phyloP scores from a whole-genome alignment of 2,329 filamentous ascomycete species.

The Apiospora marii region DNA sequence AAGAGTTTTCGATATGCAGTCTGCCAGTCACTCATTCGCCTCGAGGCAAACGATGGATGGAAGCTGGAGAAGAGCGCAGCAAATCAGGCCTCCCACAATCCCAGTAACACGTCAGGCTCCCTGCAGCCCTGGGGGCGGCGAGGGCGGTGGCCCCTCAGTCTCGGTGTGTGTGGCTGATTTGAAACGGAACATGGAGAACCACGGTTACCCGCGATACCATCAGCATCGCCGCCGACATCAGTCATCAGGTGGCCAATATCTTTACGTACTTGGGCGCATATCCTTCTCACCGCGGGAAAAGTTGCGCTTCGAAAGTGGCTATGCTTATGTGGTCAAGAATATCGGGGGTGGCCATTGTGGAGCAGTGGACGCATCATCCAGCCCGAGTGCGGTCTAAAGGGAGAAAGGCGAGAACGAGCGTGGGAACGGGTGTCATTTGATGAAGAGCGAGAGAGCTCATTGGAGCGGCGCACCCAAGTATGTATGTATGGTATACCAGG shows the following conservation, averaged over 20 bases:
- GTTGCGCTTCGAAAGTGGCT: neutral
- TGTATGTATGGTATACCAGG: neutral
- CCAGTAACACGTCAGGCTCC: neutral
- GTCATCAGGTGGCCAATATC: slow-evolving; percentile 8
- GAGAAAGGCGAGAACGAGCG: too few species aligned
- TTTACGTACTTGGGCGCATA: neutral
- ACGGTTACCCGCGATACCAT: slow-evolving; percentile 16
- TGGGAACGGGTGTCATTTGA: neutral
- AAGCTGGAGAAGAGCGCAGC: neutral
- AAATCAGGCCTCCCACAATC: slow-evolving; percentile 6
- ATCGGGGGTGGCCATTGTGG: slow-evolving; percentile 11
- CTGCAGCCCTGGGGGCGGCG: neutral
- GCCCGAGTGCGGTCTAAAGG: slow-evolving; percentile 13
- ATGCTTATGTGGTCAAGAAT: neutral
- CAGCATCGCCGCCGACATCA: slow-evolving; percentile 13
- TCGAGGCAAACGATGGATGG: neutral
- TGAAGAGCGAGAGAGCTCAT: neutral
- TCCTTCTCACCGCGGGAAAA: neutral
- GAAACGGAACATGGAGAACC: neutral
- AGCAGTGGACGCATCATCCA: slow-evolving; percentile 1
- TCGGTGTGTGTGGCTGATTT: slow-evolving; percentile 1
- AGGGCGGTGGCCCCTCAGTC: neutral
- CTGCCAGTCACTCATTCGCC: neutral
- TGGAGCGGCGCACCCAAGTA: neutral
- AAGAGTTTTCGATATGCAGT: slow-evolving; percentile 8